Base-by-base conservation (phyloP, 1,139 yeast genomes). In the Yamadazyma songkhlaensis region DNA sequence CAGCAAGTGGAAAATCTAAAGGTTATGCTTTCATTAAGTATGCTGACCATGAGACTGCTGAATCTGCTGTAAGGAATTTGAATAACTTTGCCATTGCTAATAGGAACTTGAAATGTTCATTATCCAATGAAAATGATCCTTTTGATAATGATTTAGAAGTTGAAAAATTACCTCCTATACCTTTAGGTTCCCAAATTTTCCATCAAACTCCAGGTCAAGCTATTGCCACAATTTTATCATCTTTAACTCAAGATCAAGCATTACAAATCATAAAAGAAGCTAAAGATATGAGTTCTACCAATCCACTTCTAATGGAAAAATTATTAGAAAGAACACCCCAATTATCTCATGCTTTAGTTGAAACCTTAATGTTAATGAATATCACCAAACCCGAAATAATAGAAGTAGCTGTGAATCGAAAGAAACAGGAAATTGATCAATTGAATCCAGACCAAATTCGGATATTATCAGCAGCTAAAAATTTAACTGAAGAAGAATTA, bases 21-120 rank as follows among this genome's bases (percentile, higher is more conserved):
- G 97, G 97, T 1, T 87, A 79, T 58, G 97, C 96, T 3, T 86
- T 84, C 50, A 83, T 90, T 14, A 90, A 85, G 49, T 90, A 85
- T 55, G 77, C 74, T 36, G 90, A 72, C 49, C 57, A 59, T 34
- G 96, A 86, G 49, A 85, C 96, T 0, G 96, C 97, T 1, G 81
- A 87, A 2, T 82, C 94, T 11, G 97, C 97, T 0, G 95, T 89
- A 13, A 69, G 97, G 42, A 92, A 90, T 61, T 67, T 90, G 48
- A 86, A 87, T 58, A 85, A 87, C 47, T 83, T 84, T 62, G 73
- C 77, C 23, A 76, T 90, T 34, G 96, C 96, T 1, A 77, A 79
- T 41, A 67, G 96, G 44, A 68, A 67, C 32, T 62, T 90, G 36
- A 79, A 84, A 47, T 94, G 96, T 49, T 85, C 87, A 17, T 83